A percentile compares a stretch with the other conserved stretches of the same genome.
Conservation (phyloP, 208 protist genomes). For the Acanthamoeba royreba region DNA sequence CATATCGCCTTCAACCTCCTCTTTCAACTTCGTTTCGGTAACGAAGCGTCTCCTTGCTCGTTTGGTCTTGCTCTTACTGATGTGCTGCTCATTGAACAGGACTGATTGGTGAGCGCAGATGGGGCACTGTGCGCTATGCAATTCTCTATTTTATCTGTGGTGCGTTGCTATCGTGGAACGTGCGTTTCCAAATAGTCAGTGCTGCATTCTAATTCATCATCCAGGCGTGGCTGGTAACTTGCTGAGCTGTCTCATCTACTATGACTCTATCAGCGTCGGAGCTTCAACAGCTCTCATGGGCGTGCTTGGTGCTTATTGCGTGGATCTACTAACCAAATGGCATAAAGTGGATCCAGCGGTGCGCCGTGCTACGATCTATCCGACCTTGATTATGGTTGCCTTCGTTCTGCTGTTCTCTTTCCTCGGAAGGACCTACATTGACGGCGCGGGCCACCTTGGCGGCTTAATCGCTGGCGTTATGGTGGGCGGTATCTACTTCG, state of each 20-base stretch:
- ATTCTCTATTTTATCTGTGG: background rate
- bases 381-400: background rate
- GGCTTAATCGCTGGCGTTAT: background rate
- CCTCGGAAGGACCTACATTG: background rate
- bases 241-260: background rate
- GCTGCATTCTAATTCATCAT: background rate
- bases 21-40: constrained; percentile 22
- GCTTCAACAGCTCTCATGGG: background rate
- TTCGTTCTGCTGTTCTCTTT: background rate
- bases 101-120: background rate
- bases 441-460: background rate
- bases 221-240: background rate
- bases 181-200: too few species aligned
- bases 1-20: constrained; percentile 15
- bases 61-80: too few species aligned
- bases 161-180: too few species aligned
- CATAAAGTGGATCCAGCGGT: background rate
- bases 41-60: too few species aligned
- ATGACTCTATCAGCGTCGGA: background rate
- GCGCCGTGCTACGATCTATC: background rate
- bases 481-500: background rate
- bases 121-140: background rate
- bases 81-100: too few species aligned
- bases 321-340: background rate
- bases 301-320: background rate